Conservation (phyloP, 371 early-diverging fungal species). For the Zopfochytrium polystomum region DNA sequence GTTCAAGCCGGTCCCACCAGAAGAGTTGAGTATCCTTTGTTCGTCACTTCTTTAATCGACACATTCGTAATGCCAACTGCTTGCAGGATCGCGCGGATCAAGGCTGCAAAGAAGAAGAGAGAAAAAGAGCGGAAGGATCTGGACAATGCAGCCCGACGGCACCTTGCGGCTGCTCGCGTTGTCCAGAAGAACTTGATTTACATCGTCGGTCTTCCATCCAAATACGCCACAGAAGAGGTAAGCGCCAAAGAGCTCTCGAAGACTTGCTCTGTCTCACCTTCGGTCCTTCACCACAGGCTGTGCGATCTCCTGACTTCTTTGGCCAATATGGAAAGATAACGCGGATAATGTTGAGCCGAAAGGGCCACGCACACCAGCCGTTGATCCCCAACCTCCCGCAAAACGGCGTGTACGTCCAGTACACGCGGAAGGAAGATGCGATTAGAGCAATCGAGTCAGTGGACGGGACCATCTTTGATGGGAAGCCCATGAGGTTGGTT, state of each 20-base stretch:
- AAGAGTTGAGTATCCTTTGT: constrained; percentile 59
- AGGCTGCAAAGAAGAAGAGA: constrained; percentile 82
- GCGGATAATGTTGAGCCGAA: constrained; percentile 79
- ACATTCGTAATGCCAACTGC: background rate
- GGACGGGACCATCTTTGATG: constrained; percentile 89
- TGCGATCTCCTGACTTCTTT: constrained; percentile 86
- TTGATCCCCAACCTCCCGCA: constrained; percentile 37
- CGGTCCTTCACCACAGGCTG: constrained; percentile 43
- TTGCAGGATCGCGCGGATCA: constrained; percentile 46
- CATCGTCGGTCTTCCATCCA: constrained; percentile 85
- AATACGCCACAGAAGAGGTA: constrained; percentile 85
- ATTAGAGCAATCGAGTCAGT: constrained; percentile 84
- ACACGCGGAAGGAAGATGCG: constrained; percentile 82
- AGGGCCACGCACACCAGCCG: constrained; percentile 40
- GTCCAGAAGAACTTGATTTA: constrained; percentile 95
- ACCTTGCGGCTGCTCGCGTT: constrained; percentile 87
- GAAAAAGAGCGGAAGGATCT: constrained; percentile 83
- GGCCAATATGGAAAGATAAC: constrained; percentile 95
- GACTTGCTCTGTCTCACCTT: constrained; percentile 5
- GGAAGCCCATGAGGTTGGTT: constrained; percentile 66
- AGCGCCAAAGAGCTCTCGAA: background rate
- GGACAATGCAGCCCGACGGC: constrained; percentile 66
- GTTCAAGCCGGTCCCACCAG: constrained; percentile 82
- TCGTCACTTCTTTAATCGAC: constrained; percentile 1
- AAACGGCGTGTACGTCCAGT: constrained; percentile 87